phyloP scores from a whole-genome alignment of 257 asterid genomes.

The Ballota nigra region DNA sequence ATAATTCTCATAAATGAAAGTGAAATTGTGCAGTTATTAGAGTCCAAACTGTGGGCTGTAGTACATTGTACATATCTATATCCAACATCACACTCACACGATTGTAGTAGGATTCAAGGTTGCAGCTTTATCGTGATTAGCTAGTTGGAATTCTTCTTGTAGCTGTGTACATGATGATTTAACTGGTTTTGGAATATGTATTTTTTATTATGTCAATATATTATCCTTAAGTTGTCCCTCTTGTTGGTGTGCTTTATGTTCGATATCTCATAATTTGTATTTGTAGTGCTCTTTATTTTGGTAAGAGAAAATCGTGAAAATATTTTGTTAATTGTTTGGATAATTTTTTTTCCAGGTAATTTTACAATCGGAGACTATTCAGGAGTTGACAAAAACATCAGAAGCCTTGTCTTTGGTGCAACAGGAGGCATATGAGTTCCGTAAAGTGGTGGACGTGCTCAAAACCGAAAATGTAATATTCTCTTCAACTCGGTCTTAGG shows the following conservation, averaged over 20 bases:
- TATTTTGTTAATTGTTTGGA: background rate
- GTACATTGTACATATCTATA: background rate
- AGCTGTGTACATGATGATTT: background rate
- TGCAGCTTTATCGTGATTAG: background rate
- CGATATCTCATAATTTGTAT: too few relatives aligned
- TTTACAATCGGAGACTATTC: slow-evolving; percentile 91
- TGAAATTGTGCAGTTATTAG: background rate
- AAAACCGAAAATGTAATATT: slow-evolving; percentile 46
- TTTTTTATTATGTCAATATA: background rate
- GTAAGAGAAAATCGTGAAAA: background rate
- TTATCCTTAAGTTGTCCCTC: background rate
- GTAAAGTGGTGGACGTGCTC: slow-evolving; percentile 50
- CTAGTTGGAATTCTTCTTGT: background rate
- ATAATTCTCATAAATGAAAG: background rate
- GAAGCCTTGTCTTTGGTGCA: slow-evolving; percentile 67
- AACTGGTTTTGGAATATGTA: background rate
- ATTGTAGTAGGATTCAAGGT: background rate
- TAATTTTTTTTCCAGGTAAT: slow-evolving; percentile 52
- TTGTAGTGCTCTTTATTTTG: too few relatives aligned
- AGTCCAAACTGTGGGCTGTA: background rate
- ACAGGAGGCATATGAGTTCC: slow-evolving; percentile 73
- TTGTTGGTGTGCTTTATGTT: too few relatives aligned
- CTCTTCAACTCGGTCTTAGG: background rate
- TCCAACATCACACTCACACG: background rate
- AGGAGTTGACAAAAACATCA: slow-evolving; percentile 88